A percentile compares a stretch with the other conserved stretches of the same genome.
These are phyloP conservation scores for Mycena amicta DNA, from an alignment of 768 basidiomycete genomes.

Conservation along the genomic window DNA sequence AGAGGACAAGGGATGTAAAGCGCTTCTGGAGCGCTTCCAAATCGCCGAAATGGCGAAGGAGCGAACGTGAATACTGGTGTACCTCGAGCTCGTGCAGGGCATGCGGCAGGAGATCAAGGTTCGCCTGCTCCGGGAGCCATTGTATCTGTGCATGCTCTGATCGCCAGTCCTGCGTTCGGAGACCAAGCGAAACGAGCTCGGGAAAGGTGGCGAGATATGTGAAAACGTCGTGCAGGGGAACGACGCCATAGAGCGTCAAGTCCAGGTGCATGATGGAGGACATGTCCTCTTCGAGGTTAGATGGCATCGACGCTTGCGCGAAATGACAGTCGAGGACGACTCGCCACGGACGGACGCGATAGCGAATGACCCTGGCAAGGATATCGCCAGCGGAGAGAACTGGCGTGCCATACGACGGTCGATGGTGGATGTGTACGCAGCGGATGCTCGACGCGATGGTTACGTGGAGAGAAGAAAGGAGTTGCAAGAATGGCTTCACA, in stretches of 20 bases:
- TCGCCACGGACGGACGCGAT: neutral
- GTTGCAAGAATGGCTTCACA: constrained; percentile 3
- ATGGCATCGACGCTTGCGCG: neutral
- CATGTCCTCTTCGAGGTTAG: neutral
- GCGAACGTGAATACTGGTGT: neutral
- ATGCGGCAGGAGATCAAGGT: neutral
- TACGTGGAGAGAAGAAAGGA: neutral
- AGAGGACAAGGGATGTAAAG: constrained; percentile 1
- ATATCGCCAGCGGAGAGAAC: constrained; percentile 14
- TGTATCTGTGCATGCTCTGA: neutral
- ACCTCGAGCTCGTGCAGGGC: neutral
- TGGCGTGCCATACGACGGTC: constrained; percentile 2
- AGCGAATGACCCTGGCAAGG: neutral
- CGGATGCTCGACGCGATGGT: constrained; percentile 6
- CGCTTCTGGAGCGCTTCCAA: neutral
- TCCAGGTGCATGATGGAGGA: constrained; percentile 2
- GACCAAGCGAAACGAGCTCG: neutral
- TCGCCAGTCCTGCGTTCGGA: neutral
- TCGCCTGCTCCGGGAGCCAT: neutral
- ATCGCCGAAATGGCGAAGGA: neutral
- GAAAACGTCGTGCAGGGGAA: neutral
- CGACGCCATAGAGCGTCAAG: neutral
- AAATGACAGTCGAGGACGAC: constrained; percentile 9
- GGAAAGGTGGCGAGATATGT: neutral
- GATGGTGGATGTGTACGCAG: constrained; percentile 1